Base-by-base conservation (phyloP, 257 asterid genomes). In the Echium plantagineum region DNA sequence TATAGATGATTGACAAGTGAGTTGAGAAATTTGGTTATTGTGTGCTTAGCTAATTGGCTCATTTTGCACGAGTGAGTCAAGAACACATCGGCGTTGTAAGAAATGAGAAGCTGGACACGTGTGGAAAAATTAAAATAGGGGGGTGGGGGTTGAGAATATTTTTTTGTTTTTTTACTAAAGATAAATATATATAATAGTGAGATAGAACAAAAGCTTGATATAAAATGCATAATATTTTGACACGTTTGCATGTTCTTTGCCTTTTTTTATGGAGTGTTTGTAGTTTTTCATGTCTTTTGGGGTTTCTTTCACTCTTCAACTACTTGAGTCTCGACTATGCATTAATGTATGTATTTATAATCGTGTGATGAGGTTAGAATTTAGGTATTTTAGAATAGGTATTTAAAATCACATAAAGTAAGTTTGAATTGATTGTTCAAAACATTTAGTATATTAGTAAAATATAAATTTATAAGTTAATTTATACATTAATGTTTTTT, bases 271-370 rank as follows among this genome's bases (percentile, higher is more conserved):
- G n/a, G 49, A 42, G 3, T 62, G 18, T 71, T 65, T 70, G 51
- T 55, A 5, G 60, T 32, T 66, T 19, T 47, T 63, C 67, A 1
- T 38, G 55, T 21, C 28, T 73, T 72, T 77, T 69, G 73, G 67
- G 31, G 77, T 77, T 83, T 77, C 83, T 83, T 79, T 67, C 75
- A 77, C 89, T 73, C 86, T 52, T 67, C 71, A 71, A 64, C 72
- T 76, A 28, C 32, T 28, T 4, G 7, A 28, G 32, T 66, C 76
- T 64, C 5, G 22, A 21, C 8, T 47, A 42, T 42, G 49, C 26
- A 24, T 24, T 24, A 24, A 24, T 24, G 26, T 24, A 24, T 24
- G 3, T 42, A 35, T 35, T 7, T 42, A 12, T 42, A 17, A 22
- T 35, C 5, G 20, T 55, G 51, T n/a, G n/a, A n/a, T n/a, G n/a